Evolutionary conservation across 2,329 filamentous ascomycete species (phyloP), one percentile per base, ranked within the genome.

Genomic region (Colletotrichum liriopes): DNA sequence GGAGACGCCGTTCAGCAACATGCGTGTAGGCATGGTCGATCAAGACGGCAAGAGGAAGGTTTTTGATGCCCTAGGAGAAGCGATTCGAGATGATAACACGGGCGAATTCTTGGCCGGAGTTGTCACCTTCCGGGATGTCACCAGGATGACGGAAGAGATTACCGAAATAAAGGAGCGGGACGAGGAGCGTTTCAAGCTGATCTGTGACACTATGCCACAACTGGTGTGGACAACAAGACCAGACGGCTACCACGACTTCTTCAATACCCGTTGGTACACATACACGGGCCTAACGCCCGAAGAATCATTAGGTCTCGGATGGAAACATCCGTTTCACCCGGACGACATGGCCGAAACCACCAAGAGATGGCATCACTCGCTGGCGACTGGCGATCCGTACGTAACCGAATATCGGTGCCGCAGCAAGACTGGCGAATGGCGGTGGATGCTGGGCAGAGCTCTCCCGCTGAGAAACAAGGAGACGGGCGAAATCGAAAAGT

Each of bases 391-490:
- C 3, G 88, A 92, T 12, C 88, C 90, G 16, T 95, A 93, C 76
- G 85, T 85, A 49, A 91, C 89, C 0, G 93, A 96, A 77, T 95
- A 94, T 75, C 88, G 93, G 49, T 93, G 91, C 73, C 87, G 84
- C 62, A 90, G 87, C 69, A 88, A 88, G 61, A 87, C 92, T 41
- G 93, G 93, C 0, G 87, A 92, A 67, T 95, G 91, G 89, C 87
- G 93, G 65, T 96, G 93, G 93, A 94, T 95, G 86, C 84, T 96
- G 3, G 93, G 91, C 14, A 87, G 93, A 54, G 93, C 93, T 1
- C 80, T 93, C 18, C 93, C 93, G 0, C 86, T 94, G 76, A 86
- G 86, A 49, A 90, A 94, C 72, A 88, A 87, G 73, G 87, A 91
- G 55, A 89, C 89, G 0, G 92, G 92, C 2, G 84, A 87, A 59